A percentile compares a stretch with the other conserved stretches of the same genome.
These are phyloP conservation scores for Euclidium syriacum DNA, from an alignment of 345 rosid species.

Conservation along the genomic window DNA sequence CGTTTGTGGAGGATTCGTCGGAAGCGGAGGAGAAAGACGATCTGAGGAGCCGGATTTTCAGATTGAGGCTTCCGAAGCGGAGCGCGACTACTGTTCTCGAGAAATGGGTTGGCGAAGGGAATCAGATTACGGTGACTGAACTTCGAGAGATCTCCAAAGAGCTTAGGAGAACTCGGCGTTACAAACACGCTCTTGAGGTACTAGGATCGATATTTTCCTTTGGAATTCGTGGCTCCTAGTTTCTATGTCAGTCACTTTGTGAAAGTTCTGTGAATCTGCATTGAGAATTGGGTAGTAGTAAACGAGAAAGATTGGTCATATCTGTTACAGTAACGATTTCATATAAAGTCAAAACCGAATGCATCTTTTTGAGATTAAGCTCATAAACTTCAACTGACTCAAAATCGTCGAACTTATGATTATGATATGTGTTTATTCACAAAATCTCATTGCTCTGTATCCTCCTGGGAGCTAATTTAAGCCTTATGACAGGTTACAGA, in stretches of 20 bases:
- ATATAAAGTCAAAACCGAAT: neutral
- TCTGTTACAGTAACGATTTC: neutral
- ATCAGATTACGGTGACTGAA: conserved; percentile 43
- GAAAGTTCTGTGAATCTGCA: neutral
- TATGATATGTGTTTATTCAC: neutral
- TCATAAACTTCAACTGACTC: neutral
- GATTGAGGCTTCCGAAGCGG: conserved; percentile 78
- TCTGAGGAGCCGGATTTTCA: conserved; percentile 63
- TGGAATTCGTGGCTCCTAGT: neutral
- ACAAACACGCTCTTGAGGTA: conserved; percentile 96
- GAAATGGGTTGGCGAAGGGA: conserved; percentile 84
- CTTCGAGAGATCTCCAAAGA: conserved; percentile 75
- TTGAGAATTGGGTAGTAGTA: neutral
- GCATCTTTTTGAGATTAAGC: neutral
- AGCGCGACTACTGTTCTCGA: conserved; percentile 67
- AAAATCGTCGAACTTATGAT: neutral
- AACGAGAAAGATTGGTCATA: neutral
- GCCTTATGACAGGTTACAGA: conserved; percentile 57
- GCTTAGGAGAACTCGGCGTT: conserved; percentile 71
- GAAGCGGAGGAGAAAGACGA: conserved; percentile 43
- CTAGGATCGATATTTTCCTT: neutral
- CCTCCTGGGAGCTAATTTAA: neutral
- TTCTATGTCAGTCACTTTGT: neutral
- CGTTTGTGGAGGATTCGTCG: conserved; percentile 33
- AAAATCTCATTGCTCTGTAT: neutral